Base-by-base conservation (phyloP, 83 land plant genomes). In the Thuja plicata region DNA sequence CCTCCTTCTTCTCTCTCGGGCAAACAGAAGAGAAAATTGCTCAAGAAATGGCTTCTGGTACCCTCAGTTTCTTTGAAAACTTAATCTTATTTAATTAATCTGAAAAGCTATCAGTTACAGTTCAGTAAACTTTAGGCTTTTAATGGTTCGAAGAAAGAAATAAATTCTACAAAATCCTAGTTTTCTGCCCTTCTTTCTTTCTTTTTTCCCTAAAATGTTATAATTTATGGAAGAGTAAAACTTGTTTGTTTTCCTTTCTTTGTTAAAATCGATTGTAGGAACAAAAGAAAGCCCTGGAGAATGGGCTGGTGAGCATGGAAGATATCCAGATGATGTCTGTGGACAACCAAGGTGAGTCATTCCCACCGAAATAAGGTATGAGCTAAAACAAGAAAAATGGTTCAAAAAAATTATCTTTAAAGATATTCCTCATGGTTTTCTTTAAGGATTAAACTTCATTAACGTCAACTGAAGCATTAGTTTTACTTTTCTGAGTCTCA, bases 11-110 rank as follows among this genome's bases (percentile, higher is more conserved):
- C 92, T 55, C 35, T 94, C 79, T 95, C 96, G 60, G 95, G 95
- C 89, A 95, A 95, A 85, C 96, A 95, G 48, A 90, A 92, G 87
- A 90, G 92, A 78, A 95, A 95, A 94, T 89, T 95, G 89, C 82
- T 91, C 85, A 92, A 91, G 50, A 92, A 92, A 92, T 91, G 92
- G 95, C 94, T 94, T 41, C 35, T 91, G 87, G 96, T 91, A 62
- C 88, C 74, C 37, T 52, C 11, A 70, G 38, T 88, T 19, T 34
- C 43, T 11, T 32, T 37, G 57, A 38, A 76, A 80, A 55, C 21
- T 86, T 84, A 80, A 32, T 55, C 37, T 79, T 19, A 66, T 89
- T 37, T 89, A 50, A 2, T 32, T 48, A 8, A 27, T 3, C 57
- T 46, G 21, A 77, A 66, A 34, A 21, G 1, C 45, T 13, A 40